Base-by-base conservation (phyloP, 2,329 filamentous ascomycete species). In the Parastagonospora avenae region DNA sequence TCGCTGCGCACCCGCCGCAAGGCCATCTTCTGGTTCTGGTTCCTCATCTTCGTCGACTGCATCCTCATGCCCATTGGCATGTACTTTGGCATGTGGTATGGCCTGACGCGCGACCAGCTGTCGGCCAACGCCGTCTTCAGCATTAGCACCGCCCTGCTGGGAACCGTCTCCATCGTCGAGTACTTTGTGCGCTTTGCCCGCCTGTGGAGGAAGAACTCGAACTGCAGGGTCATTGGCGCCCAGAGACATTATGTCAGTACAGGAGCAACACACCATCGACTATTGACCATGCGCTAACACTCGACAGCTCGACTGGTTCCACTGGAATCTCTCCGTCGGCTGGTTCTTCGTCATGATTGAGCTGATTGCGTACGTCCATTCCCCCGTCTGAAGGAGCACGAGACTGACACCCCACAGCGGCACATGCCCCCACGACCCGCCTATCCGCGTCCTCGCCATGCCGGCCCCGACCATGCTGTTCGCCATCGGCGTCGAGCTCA, bases 61-160 rank as follows among this genome's bases (percentile, higher is more conserved):
- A 74, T 85, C 52, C 79, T 75, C 49, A 81, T 85, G 70, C 84
- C 84, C 14, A 76, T 86, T 51, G 79, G 76, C 2, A 74, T 87
- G 2, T 87, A 86, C 71, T 87, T 83, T 74, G 76, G 79, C 42
- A 74, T 87, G 32, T 85, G 82, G 81, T 85, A 85, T 56, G 77
- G 76, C 55, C 81, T 82, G 8, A 72, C 76, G 54, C 54, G 68
- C 27, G 68, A 71, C 24, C 60, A 72, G 48, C 64, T 86, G 29
- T 77, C 76, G 0, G 76, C 77, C 38, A 81, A 81, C 43, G 75
- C 77, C 31, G 74, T 81, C 59, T 82, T 82, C 70, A 79, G 77
- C 55, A 82, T 83, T 57, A 81, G 81, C 57, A 83, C 81, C 1
- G 80, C 77, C 1, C 69, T 79, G 19, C 71, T 83, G 1, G 81